Base-by-base conservation (phyloP, 2,329 filamentous ascomycete species). In the Alternaria alternata region DNA sequence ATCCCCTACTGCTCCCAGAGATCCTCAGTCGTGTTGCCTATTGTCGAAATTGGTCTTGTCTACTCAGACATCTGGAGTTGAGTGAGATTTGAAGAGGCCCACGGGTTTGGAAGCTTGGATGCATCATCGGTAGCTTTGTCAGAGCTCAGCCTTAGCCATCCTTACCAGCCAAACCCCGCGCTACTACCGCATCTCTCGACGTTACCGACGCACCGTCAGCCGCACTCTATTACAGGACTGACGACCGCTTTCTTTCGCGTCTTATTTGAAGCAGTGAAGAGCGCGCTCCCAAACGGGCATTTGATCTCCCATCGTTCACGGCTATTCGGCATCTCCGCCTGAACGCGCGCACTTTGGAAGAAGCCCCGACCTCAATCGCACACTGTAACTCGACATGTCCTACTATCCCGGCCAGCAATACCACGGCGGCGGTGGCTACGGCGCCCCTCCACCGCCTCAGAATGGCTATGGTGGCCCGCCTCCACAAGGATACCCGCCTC, bases 381-480 rank as follows among this genome's bases (percentile, higher is more conserved):
- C 55, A 7, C 24, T n/a, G 28, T 48, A 54, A 7, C 59, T 30
- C 65, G 59, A 54, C 66, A 81, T 81, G 79, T 81, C 77, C 48
- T 78, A 78, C 64, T 81, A 74, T 57, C 79, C 79, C 43, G 79
- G 79, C 49, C 79, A 80, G 69, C 71, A 77, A 63, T 79, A 79
- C 64, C 75, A 81, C 70, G 77, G 79, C 58, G 75, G 79, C 60
- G 75, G 72, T 54, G 71, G 77, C 51, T 81, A 81, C 62, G 76
- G 75, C 53, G 73, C 72, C 6, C 79, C 80, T 32, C 80, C 79
- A 36, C 80, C 79, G 42, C 80, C 77, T 53, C 79, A 78, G 61
- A 74, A 75, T 49, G 69, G 63, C 52, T 75, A 75, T 43, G 70
- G 72, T 51, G 66, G 56, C n/a, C 68, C 66, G 54, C 71, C 71